Evolutionary conservation across 2,329 filamentous ascomycete genomes (phyloP), one percentile per base, ranked within the genome.

Genomic region (Purpureocillium takamizusanense): DNA sequence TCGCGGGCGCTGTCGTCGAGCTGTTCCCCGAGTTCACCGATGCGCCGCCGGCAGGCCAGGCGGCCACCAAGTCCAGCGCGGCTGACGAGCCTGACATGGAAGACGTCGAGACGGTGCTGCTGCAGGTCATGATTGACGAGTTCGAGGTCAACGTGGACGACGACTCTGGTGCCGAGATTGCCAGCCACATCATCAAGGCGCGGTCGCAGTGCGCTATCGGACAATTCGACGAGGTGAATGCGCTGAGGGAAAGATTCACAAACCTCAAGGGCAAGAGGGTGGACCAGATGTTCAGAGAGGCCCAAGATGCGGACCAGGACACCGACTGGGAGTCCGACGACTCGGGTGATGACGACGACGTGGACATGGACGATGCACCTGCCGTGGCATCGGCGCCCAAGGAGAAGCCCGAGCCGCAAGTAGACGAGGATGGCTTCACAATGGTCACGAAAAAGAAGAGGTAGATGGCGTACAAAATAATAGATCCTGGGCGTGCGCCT

Each of bases 111-210:
- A 74, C 82, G 31, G 79, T 94, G 37, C 69, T 97, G 35, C 69
- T 95, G 34, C 86, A 95, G 53, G 81, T 95, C 44, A 92, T 97
- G 83, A 75, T 84, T 45, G 92, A 97, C 65, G 92, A 98, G 62
- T 98, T 97, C 54, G 88, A 95, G 53, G 83, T 92, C 39, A 82
- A 86, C 40, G 77, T 95, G 21, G 92, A 97, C 53, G 92, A 98
- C 60, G 89, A 88, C 51, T 90, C 82, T 35, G 84, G 81, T 27
- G 78, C 74, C 38, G 75, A 81, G 40, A 76, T 94, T 7, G 88
- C 88, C 9, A 67, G 70, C 42, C 71, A 80, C 50, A 85, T 97
- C 42, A 63, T 94, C 58, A 69, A 71, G 37, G 64, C 90, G 46
- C 71, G 79, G 51, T 67, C 69, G 42, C 73, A 84, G 54, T 78